phyloP scores from a whole-genome alignment of 2,329 filamentous ascomycete genomes.

The Microdochium paspali region DNA sequence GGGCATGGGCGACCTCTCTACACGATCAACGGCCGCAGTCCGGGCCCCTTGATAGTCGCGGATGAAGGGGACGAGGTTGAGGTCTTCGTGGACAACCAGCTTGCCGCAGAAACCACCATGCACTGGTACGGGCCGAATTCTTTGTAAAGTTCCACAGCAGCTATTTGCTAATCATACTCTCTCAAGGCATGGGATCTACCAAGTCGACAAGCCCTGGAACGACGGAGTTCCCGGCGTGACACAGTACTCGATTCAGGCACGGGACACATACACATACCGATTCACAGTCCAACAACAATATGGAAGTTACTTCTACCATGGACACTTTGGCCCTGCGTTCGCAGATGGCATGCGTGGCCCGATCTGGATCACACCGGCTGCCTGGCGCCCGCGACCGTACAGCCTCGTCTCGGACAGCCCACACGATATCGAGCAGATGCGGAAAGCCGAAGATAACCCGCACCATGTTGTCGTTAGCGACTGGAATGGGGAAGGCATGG shows the following conservation, averaged over 20 bases:
- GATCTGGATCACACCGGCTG: slow-evolving; percentile 7
- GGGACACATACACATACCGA: slow-evolving; percentile 8
- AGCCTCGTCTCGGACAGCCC: slow-evolving; percentile 4
- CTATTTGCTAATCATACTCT: background rate
- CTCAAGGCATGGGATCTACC: slow-evolving; percentile 10
- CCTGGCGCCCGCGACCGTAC: slow-evolving; percentile 8
- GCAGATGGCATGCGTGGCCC: slow-evolving; percentile 9
- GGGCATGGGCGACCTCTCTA: slow-evolving; percentile 8
- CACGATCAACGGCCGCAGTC: slow-evolving; percentile 6
- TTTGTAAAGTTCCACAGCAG: background rate
- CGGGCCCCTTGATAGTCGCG: slow-evolving; percentile 6
- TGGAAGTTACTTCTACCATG: slow-evolving; percentile 10
- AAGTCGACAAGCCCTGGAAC: slow-evolving; percentile 9
- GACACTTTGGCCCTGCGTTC: slow-evolving; percentile 9
- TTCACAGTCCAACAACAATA: slow-evolving; percentile 8
- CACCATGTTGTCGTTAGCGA: slow-evolving; percentile 8
- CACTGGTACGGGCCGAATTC: slow-evolving; percentile 4
- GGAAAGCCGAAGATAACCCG: slow-evolving; percentile 6
- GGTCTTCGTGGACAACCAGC: slow-evolving; percentile 7
- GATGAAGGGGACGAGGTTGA: slow-evolving; percentile 8
- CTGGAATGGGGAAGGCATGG: slow-evolving; percentile 9
- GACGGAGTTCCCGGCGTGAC: slow-evolving; percentile 10
- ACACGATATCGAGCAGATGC: slow-evolving; percentile 4
- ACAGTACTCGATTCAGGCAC: slow-evolving; percentile 7
- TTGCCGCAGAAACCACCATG: slow-evolving; percentile 7